Evolutionary conservation across 2,329 filamentous ascomycete species (phyloP).

Genomic region (Ophiostoma himal-ulmi): DNA sequence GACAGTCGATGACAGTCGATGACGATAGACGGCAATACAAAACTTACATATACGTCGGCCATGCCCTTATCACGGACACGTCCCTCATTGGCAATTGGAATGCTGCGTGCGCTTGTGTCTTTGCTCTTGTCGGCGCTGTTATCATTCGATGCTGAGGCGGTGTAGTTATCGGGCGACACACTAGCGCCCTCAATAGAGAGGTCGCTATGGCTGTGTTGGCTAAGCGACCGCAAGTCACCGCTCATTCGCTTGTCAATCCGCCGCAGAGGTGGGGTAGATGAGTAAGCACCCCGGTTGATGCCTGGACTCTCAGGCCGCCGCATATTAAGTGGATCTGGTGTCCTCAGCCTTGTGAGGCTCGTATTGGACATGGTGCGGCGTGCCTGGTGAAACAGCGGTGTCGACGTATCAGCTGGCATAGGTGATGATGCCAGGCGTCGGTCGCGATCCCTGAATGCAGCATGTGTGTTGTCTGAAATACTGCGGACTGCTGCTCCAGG

Average conservation of each 20-base stretch:
- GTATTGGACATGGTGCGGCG: slow-evolving; percentile 48
- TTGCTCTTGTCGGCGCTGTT: slow-evolving; percentile 20
- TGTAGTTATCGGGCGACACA: slow-evolving; percentile 22
- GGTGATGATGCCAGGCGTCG: slow-evolving; percentile 20
- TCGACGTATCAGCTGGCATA: slow-evolving; percentile 6
- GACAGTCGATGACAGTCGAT: no score
- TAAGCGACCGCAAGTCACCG: slow-evolving; percentile 68
- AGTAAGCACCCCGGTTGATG: slow-evolving; percentile 42
- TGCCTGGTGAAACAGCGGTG: slow-evolving; percentile 1
- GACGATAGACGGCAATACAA: background rate
- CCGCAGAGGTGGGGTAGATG: slow-evolving; percentile 62
- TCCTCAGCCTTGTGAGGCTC: slow-evolving; percentile 46
- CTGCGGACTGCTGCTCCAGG: slow-evolving; percentile 14
- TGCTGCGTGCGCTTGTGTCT: slow-evolving; percentile 33
- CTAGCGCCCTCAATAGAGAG: slow-evolving; percentile 13
- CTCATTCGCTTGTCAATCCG: slow-evolving; percentile 62
- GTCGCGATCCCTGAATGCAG: slow-evolving; percentile 10
- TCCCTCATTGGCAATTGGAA: slow-evolving; percentile 79
- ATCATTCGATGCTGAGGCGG: slow-evolving; percentile 26
- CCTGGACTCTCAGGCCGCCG: slow-evolving; percentile 61
- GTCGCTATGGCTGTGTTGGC: slow-evolving; percentile 41
- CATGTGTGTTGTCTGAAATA: slow-evolving; percentile 23
- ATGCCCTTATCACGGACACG: slow-evolving; percentile 79
- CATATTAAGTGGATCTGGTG: slow-evolving; percentile 49
- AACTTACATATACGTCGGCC: slow-evolving; percentile 89